A percentile compares a stretch with the other conserved stretches of the same genome.
Evolutionary conservation across 768 basidiomycete species (phyloP).

Genomic region (Mycena sanguinolenta): DNA sequence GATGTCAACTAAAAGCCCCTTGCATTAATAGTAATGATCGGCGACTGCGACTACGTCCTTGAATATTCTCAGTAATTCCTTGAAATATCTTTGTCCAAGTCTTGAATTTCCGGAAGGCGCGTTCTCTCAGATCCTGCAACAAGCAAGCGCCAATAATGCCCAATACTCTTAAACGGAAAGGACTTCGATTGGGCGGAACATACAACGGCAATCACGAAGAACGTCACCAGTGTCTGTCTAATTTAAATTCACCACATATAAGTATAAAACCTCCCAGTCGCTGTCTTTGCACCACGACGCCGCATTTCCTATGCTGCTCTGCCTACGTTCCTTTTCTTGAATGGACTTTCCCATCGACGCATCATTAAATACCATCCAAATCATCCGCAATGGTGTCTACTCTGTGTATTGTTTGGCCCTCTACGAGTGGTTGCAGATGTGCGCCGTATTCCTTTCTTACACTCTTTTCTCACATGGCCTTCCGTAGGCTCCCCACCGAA

Average conservation of each 20-base stretch:
- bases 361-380: conserved; percentile 33
- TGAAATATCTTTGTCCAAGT: not conserved
- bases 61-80: not conserved
- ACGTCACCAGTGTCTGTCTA: not conserved
- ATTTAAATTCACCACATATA: not conserved
- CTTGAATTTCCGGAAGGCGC: not conserved
- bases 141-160: not conserved
- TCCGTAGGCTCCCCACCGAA: conserved; percentile 47
- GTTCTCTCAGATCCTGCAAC: not conserved
- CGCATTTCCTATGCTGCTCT: not conserved
- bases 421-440: conserved; percentile 58
- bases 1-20: not conserved
- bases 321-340: not conserved
- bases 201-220: not conserved
- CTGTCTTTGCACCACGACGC: too few species aligned
- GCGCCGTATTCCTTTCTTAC: conserved; percentile 31
- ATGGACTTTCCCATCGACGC: conserved; percentile 10
- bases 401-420: conserved; percentile 45
- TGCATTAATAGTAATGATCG: not conserved
- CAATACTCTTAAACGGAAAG: too few species aligned
- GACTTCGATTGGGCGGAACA: too few species aligned
- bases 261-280: too few species aligned
- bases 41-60: not conserved
- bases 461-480: not conserved
- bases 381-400: conserved; percentile 49